These are phyloP conservation scores for Apiospora rasikravindrae DNA, from an alignment of 2,329 filamentous ascomycete species.

Conservation along the genomic window DNA sequence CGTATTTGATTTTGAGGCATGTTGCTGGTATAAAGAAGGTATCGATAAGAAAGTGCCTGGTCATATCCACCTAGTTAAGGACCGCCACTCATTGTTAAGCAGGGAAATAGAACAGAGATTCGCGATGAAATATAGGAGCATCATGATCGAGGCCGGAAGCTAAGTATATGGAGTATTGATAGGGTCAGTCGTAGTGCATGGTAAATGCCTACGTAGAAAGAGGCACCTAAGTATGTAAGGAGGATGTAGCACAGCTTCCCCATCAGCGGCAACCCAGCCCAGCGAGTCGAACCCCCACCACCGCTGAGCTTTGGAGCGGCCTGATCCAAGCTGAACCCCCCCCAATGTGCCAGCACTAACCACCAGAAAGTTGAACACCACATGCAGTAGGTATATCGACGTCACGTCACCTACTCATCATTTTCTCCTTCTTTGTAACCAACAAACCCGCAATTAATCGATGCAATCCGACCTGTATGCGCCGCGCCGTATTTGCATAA, in stretches of 20 bases:
- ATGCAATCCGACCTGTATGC: neutral
- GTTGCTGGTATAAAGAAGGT: neutral
- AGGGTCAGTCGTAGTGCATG: neutral
- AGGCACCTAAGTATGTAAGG: neutral
- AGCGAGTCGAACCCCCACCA: neutral
- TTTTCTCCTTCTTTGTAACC: neutral
- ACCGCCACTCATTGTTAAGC: neutral
- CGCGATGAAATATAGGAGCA: neutral
- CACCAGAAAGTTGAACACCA: neutral
- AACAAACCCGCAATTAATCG: neutral
- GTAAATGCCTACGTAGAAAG: neutral
- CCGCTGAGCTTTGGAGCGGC: neutral
- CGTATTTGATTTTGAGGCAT: neutral
- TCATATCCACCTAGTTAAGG: neutral
- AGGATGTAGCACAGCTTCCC: neutral
- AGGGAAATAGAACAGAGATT: neutral
- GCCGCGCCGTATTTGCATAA: neutral
- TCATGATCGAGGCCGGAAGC: neutral
- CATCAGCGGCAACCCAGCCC: neutral
- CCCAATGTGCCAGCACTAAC: conserved; percentile 6
- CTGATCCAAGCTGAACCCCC: conserved; percentile 14
- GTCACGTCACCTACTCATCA: conserved; percentile 11
- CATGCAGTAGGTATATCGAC: conserved; percentile 5
- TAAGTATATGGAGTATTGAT: neutral
- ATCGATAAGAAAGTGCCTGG: neutral